These are phyloP conservation scores for Fusarium multiceps DNA, from an alignment of 2,329 filamentous ascomycete species.

Conservation along the genomic window DNA sequence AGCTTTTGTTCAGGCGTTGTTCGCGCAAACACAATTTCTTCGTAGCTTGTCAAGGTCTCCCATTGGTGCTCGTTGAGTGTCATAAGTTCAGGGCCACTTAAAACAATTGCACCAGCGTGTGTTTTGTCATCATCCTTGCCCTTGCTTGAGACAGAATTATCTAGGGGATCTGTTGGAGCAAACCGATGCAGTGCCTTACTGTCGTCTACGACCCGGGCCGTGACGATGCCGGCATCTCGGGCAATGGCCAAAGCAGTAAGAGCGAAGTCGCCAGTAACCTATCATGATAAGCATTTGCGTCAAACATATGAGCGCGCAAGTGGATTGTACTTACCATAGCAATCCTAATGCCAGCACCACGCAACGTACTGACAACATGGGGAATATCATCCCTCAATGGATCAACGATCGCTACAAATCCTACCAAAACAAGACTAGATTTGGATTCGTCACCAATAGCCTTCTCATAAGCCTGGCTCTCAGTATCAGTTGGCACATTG, in stretches of 20 bases:
- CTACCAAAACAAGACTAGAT: constrained; percentile 72
- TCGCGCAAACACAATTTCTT: constrained; percentile 78
- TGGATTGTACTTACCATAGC: constrained; percentile 69
- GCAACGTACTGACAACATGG: constrained; percentile 72
- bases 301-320: rapidly evolving
- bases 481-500: constrained; percentile 56
- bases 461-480: constrained; percentile 72
- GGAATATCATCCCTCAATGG: constrained; percentile 80
- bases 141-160: rapidly evolving
- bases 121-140: not conserved
- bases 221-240: constrained; percentile 77
- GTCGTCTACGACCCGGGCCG: constrained; percentile 63
- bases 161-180: constrained; percentile 10
- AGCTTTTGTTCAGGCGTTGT: constrained; percentile 85
- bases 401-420: constrained; percentile 82
- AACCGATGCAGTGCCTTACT: constrained; percentile 61
- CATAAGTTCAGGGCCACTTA: constrained; percentile 74
- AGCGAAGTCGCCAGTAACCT: constrained; percentile 81
- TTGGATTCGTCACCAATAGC: not conserved
- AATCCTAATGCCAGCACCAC: constrained; percentile 77
- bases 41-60: constrained; percentile 71
- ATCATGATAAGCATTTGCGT: not conserved
- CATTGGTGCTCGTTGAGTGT: constrained; percentile 75
- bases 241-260: constrained; percentile 80
- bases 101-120: constrained; percentile 63